phyloP scores from a whole-genome alignment of 768 basidiomycete species.

The Cyathus striatus region DNA sequence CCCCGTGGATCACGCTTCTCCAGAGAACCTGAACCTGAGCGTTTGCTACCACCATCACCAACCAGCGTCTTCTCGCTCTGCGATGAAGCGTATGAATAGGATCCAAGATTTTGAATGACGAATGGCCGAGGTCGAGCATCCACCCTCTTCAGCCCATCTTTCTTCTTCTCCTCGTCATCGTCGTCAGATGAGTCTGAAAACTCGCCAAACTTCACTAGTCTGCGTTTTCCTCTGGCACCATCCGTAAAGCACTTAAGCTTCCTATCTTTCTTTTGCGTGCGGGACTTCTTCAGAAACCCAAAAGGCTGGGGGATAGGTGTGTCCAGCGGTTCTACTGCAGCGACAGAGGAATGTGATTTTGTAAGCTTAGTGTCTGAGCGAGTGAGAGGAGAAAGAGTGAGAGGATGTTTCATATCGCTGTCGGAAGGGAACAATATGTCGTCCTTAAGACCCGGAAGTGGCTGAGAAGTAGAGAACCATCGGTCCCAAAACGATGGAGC shows the following conservation, averaged over 20 bases:
- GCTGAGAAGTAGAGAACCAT: constrained; percentile 26
- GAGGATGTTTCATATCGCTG: constrained; percentile 9
- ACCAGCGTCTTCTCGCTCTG: not conserved
- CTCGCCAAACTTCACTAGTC: not conserved
- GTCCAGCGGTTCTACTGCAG: constrained; percentile 3
- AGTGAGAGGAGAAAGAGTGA: constrained; percentile 8
- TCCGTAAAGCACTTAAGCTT: not conserved
- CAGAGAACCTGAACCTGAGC: not conserved
- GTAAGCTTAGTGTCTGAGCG: too few species aligned
- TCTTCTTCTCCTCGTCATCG: not conserved
- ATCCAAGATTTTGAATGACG: not conserved
- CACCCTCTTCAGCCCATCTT: too few species aligned
- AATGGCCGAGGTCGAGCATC: not conserved
- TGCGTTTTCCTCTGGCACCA: constrained; percentile 1
- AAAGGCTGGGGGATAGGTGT: not conserved
- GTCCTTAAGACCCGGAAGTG: constrained; percentile 7
- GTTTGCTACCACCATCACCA: constrained; percentile 5
- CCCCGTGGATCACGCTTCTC: not conserved
- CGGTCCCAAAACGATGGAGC: constrained; percentile 49
- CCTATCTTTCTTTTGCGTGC: constrained; percentile 1
- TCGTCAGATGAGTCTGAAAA: not conserved
- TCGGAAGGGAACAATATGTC: constrained; percentile 9
- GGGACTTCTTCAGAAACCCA: not conserved
- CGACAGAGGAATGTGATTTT: too few species aligned
- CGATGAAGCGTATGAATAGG: not conserved